These are phyloP conservation scores for Sophora flavescens DNA, from an alignment of 306 rosid genomes.

Conservation along the genomic window DNA sequence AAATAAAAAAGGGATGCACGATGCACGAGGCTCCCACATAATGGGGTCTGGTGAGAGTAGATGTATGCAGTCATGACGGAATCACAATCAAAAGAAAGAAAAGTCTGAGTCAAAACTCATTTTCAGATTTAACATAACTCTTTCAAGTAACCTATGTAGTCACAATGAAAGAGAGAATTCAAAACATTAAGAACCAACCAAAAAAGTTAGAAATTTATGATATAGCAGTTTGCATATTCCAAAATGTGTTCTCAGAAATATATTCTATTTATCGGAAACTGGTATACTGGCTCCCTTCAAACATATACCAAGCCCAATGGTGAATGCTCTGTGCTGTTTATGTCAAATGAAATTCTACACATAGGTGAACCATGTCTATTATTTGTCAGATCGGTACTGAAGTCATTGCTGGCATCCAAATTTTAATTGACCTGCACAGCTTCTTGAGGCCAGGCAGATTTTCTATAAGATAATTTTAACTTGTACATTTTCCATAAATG, in stretches of 20 bases:
- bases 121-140: background rate
- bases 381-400: too few relatives aligned
- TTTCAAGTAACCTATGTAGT: background rate
- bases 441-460: background rate
- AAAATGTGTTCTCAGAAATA: background rate
- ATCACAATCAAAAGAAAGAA: background rate
- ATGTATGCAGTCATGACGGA: too few relatives aligned
- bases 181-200: background rate
- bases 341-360: background rate
- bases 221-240: background rate
- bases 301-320: background rate
- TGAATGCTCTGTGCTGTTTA: background rate
- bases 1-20: background rate
- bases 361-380: conserved; percentile 1
- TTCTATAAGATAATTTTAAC: background rate
- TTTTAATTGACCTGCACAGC: background rate
- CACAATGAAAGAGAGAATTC: background rate
- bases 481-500: background rate
- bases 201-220: conserved; percentile 2
- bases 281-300: background rate
- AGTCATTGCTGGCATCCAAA: background rate
- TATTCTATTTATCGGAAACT: background rate
- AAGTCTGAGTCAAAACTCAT: background rate
- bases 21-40: too few relatives aligned
- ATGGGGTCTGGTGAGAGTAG: too few relatives aligned